Base-by-base conservation (phyloP, 192 early-diverging fungal genomes). In the Lunasporangiospora selenospora region DNA sequence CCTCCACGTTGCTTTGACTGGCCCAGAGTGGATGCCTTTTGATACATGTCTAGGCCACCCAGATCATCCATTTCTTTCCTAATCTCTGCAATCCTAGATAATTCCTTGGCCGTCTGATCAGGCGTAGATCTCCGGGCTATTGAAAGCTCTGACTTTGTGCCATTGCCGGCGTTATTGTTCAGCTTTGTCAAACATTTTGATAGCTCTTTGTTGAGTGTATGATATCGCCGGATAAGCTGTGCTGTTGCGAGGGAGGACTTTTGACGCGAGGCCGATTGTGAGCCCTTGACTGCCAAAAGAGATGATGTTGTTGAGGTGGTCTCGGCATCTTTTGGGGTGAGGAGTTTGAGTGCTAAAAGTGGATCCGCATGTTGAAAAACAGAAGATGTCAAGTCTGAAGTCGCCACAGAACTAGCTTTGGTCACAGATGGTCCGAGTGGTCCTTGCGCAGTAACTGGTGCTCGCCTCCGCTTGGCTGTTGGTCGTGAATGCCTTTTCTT, bases 31-130 rank as follows among this genome's bases (percentile, higher is more conserved):
- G 87, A 89, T 0, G 95, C 95, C 45, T 87, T 82, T 44, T 97
- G 95, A 59, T 97, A 97, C 71, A 87, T 89, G 55, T 97, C 87
- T 30, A 97, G 62, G 0, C 95, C 95, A 23, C 95, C 95, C 58
- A 97, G 80, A 11, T 77, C 71, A 18, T 91, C 84, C 65, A 96
- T 78, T 49, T 80, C 80, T 9, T 57, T 29, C 15, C 65, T 9
- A 12, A 81, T 77, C 12, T 67, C 76, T 8, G 77, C 47, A 44
- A 77, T 77, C 36, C 59, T 59, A 2, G 41, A n/a, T n/a, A n/a
- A n/a, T n/a, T n/a, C n/a, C n/a, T n/a, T n/a, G n/a, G n/a, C n/a
- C n/a, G n/a, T 45, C 8, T 58, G 31, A 51, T 77, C 61, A 30
- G 39, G 46, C 34, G 50, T 30, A 1, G 55, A 47, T 26, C 15